A percentile compares a stretch with the other conserved stretches of the same genome.
Conservation (phyloP, 1,139 yeast genomes). For the Saccharomyces hybrid region DNA sequence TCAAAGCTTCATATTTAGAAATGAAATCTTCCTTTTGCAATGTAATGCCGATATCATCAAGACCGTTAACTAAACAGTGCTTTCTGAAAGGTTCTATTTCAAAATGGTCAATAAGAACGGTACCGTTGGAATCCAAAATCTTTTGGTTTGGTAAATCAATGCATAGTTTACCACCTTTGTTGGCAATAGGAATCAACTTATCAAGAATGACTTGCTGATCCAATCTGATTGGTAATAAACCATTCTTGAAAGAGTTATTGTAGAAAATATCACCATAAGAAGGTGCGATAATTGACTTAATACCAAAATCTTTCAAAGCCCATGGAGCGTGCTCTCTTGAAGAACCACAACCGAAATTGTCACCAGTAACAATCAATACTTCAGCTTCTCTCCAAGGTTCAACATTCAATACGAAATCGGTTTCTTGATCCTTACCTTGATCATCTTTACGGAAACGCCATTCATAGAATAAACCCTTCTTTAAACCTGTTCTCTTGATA, state of each 20-base stretch:
- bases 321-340: slow-evolving; percentile 99
- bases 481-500: slow-evolving; percentile 91
- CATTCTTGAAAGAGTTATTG: slow-evolving; percentile 94
- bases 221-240: slow-evolving; percentile 82
- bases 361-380: slow-evolving; percentile 87
- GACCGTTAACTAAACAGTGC: slow-evolving; percentile 88
- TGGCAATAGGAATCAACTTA: slow-evolving; percentile 74
- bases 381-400: slow-evolving; percentile 75
- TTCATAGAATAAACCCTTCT: slow-evolving; percentile 83
- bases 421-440: slow-evolving; percentile 68
- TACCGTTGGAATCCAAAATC: slow-evolving; percentile 62
- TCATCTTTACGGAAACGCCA: slow-evolving; percentile 65
- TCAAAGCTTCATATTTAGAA: slow-evolving; percentile 59
- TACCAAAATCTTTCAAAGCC: slow-evolving; percentile 97
- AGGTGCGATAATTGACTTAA: slow-evolving; percentile 91
- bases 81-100: slow-evolving; percentile 89
- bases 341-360: slow-evolving; percentile 97
- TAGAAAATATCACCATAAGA: slow-evolving; percentile 97
- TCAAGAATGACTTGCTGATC: slow-evolving; percentile 64
- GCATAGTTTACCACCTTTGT: slow-evolving; percentile 60
- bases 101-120: slow-evolving; percentile 70
- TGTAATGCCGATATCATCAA: slow-evolving; percentile 95
- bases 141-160: slow-evolving; percentile 83
- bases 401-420: slow-evolving; percentile 86
- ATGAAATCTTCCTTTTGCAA: slow-evolving; percentile 81